phyloP scores from a whole-genome alignment of 2,329 filamentous ascomycete species.

The Cryoendolithus antarcticus region DNA sequence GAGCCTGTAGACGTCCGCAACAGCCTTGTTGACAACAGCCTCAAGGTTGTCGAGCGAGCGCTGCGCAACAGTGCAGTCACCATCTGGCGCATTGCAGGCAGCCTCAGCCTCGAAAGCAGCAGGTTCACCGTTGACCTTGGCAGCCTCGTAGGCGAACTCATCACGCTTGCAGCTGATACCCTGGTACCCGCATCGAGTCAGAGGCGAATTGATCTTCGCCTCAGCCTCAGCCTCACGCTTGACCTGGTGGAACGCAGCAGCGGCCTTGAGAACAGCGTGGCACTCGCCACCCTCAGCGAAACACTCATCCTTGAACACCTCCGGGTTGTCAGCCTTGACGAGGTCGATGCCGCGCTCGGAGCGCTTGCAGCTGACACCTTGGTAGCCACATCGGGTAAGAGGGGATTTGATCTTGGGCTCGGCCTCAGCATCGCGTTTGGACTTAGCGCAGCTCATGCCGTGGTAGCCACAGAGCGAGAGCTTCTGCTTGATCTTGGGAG shows the following conservation, averaged over 20 bases:
- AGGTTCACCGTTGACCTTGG: background rate
- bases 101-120: constrained; percentile 6
- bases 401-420: constrained; percentile 13
- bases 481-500: background rate
- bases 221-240: constrained; percentile 1
- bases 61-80: constrained; percentile 10
- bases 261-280: constrained; percentile 10
- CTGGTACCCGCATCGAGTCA: constrained; percentile 11
- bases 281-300: constrained; percentile 15
- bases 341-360: constrained; percentile 20
- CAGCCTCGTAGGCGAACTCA: constrained; percentile 1
- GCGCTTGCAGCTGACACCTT: constrained; percentile 23
- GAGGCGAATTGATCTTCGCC: constrained; percentile 29
- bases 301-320: constrained; percentile 8
- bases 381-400: too few species aligned
- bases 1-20: constrained; percentile 4
- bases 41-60: constrained; percentile 9
- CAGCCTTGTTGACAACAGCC: constrained; percentile 5
- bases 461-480: constrained; percentile 21
- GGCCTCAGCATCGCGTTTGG: constrained; percentile 18
- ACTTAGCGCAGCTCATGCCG: constrained; percentile 27
- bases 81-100: constrained; percentile 8
- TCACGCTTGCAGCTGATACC: constrained; percentile 4
- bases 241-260: too few species aligned
- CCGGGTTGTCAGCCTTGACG: background rate